Evolutionary conservation across 2,329 filamentous ascomycete genomes (phyloP).

Genomic region (Trichoderma citrinoviride): DNA sequence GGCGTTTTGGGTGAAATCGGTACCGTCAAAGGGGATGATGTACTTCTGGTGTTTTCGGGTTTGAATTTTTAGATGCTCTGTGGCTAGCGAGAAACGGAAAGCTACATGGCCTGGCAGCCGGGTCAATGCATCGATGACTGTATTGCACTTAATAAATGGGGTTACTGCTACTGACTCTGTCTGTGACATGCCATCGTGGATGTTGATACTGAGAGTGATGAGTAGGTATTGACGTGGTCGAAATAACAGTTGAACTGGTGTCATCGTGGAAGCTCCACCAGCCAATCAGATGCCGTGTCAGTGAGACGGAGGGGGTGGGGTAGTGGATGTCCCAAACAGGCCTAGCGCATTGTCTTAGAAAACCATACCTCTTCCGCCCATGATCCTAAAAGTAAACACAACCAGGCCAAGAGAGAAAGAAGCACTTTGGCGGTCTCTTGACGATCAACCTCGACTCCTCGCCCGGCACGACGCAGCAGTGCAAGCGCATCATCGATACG

Average conservation of each 20-base stretch:
- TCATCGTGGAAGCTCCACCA: neutral
- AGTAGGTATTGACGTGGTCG: no score
- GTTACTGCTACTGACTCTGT: no score
- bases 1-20: conserved; percentile 30
- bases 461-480: neutral
- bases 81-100: conserved; percentile 33
- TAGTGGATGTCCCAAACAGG: neutral
- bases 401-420: conserved; percentile 1
- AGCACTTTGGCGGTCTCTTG: conserved; percentile 13
- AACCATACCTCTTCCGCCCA: conserved; percentile 16
- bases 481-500: conserved; percentile 13
- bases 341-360: conserved; percentile 12
- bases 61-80: conserved; percentile 21
- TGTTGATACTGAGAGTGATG: no score
- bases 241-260: neutral
- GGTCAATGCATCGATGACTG: neutral
- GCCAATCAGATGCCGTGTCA: conserved; percentile 12
- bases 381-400: conserved; percentile 21
- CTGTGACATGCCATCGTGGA: neutral
- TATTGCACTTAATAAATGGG: neutral
- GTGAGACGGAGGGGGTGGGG: conserved; percentile 21
- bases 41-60: conserved; percentile 32
- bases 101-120: conserved; percentile 26
- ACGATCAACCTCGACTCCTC: neutral
- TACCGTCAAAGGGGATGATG: conserved; percentile 28